Evolutionary conservation across 345 rosid genomes (phyloP), one percentile per base, ranked within the genome.

Genomic region (Salix suchowensis): DNA sequence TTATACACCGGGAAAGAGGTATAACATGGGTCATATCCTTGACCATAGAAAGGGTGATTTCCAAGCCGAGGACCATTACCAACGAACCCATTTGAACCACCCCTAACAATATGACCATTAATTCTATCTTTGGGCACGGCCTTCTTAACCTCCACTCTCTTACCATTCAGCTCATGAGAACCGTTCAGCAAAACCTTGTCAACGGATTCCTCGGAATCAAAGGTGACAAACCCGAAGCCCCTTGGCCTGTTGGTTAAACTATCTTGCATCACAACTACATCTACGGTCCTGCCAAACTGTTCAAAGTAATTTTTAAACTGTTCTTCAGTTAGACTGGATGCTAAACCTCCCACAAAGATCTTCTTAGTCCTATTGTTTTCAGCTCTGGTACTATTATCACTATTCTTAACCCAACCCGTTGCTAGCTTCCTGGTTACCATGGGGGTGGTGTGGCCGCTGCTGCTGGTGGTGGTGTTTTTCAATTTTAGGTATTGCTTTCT

Each of bases 191-290:
- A 80, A 54, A 88, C 97, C 77, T 81, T 82, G 52, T 88, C 92
- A 39, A 86, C 96, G 26, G 96, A 85, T 71, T 92, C 89, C 80
- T 90, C 97, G 0, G 88, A 87, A 37, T 90, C 93, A 76, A 79
- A 92, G 6, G 97, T 92, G 70, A 94, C 89, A 81, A 92, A 91
- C 30, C 98, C 98, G 36, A 94, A 92, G 13, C 98, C 98, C 79
- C 97, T 88, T 28, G 96, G 96, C 72, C 90, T 87, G 80, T 89
- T 87, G 6, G 92, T 88, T 50, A 55, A 71, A 81, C 85, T 87
- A 66, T 92, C 98, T 40, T 89, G 88, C 94, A 94, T 92, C 74
- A 94, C 94, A 75, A 94, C 96, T 0, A 89, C 96, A 81, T 94
- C 98, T 1, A 86, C 84, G 28, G 82, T 91, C 82, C 78, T 72